A percentile compares a stretch with the other conserved stretches of the same genome.
Conservation (phyloP, 1,139 yeast species). For the Sugiyamaella japonica region DNA sequence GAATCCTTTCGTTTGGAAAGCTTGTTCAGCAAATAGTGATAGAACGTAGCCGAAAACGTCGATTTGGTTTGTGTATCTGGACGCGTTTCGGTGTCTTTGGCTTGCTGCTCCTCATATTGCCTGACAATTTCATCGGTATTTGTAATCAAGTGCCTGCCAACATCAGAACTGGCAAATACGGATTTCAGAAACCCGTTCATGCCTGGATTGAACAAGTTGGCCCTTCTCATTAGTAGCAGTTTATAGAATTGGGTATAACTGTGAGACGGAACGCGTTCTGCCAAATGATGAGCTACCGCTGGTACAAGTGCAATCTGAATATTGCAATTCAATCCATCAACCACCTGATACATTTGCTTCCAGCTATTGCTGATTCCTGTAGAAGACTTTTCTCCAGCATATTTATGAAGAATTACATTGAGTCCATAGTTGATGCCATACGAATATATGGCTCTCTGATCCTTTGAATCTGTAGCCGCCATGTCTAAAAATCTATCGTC, state of each 20-base stretch:
- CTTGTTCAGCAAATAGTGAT: slow-evolving; percentile 22
- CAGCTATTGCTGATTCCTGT: slow-evolving; percentile 20
- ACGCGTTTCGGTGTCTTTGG: slow-evolving; percentile 2
- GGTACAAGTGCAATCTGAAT: slow-evolving; percentile 24
- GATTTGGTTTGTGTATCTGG: background rate
- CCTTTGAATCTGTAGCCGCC: background rate
- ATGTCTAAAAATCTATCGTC: slow-evolving; percentile 9
- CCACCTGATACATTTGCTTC: slow-evolving; percentile 23
- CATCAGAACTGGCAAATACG: slow-evolving; percentile 26
- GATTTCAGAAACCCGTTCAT: slow-evolving; percentile 20
- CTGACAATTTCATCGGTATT: slow-evolving; percentile 26
- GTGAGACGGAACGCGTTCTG: slow-evolving; percentile 24
- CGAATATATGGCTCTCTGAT: slow-evolving; percentile 7
- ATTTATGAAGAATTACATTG: slow-evolving; percentile 23
- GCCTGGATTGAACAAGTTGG: slow-evolving; percentile 20
- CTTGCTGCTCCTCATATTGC: slow-evolving; percentile 9
- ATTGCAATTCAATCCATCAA: slow-evolving; percentile 21
- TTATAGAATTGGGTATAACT: slow-evolving; percentile 27
- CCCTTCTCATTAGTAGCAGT: slow-evolving; percentile 26
- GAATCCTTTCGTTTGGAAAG: slow-evolving; percentile 21
- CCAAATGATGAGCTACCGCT: slow-evolving; percentile 23
- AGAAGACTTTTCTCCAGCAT: slow-evolving; percentile 10
- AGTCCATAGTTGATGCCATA: slow-evolving; percentile 25
- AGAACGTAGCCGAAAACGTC: slow-evolving; percentile 22
- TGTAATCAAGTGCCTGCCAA: slow-evolving; percentile 25